Evolutionary conservation across 2,329 filamentous ascomycete genomes (phyloP), one percentile per base, ranked within the genome.

Genomic region (Phoma sp.): DNA sequence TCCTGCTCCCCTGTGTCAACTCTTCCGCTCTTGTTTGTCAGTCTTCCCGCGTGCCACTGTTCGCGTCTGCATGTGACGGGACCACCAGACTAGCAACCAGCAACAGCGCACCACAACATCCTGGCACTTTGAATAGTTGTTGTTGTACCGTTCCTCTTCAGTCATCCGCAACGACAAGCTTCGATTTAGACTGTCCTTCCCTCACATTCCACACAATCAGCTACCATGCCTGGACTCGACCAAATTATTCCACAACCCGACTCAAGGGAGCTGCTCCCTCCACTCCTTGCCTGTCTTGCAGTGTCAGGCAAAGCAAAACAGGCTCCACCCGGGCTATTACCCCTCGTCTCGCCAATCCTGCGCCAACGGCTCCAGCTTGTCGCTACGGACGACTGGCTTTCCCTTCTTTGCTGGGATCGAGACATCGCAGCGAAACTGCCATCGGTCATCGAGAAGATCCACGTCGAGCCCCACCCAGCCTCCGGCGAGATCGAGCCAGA

Each of bases 401-500:
- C 85, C 1, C 80, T 93, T 26, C 80, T 93, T 20, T 88, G 85
- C 68, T 93, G 91, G 78, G 84, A 90, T 65, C 66, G 80, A 7
- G 74, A 81, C 59, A 77, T 83, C 36, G 84, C 82, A 3, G 78
- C 82, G 26, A 83, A 80, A 60, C 80, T 93, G 15, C 79, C 82
- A n/a, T 78, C 84, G 53, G 77, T 88, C 12, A 85, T 86, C 26
- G 81, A 83, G 62, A 81, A 83, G 50, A 84, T 89, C 47, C 77
- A 82, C 38, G 78, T 93, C 26, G 89, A 93, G 72, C 89, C 89
- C n/a, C 91, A 95, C 66, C 91, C 91, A 3, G 85, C 89, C 4
- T 92, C 89, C 2, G 90, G 90, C 47, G 90, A 93, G 73, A 84
- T 93, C 47, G 90, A 93, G 75, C 76, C 93, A 17, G 87, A 90